Conservation (phyloP, 805 yeast species). For the Starmerella bombi region DNA sequence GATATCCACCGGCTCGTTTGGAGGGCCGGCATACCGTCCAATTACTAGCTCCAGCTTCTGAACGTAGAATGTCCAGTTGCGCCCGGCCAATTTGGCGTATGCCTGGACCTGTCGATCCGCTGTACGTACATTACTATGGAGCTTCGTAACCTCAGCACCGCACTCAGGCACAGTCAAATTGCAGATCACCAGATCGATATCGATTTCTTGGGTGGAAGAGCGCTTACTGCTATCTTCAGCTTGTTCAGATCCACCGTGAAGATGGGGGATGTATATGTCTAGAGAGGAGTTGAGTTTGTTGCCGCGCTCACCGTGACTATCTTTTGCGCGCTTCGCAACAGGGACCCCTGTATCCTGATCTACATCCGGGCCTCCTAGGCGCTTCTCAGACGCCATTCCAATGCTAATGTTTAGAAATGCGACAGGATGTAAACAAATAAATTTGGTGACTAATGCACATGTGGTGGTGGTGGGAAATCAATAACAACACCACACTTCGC, state of each 20-base stretch:
- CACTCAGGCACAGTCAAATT: constrained; percentile 52
- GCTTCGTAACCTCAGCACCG: constrained; percentile 63
- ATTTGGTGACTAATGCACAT: constrained; percentile 12
- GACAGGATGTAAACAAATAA: constrained; percentile 14
- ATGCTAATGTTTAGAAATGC: constrained; percentile 9
- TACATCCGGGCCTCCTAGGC: constrained; percentile 6
- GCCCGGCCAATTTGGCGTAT: constrained; percentile 88
- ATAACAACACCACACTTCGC: neutral
- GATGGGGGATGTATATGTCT: neutral
- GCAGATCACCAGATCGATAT: constrained; percentile 40
- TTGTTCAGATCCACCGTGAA: neutral
- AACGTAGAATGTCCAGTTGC: constrained; percentile 88
- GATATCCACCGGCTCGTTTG: constrained; percentile 40
- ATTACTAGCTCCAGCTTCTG: constrained; percentile 60
- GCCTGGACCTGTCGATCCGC: constrained; percentile 76
- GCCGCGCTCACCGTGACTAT: no score
- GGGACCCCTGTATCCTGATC: neutral
- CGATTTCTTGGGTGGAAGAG: constrained; percentile 2
- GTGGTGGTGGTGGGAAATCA: neutral
- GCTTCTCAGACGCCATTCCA: constrained; percentile 18
- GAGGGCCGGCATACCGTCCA: constrained; percentile 62
- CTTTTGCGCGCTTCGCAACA: constrained; percentile 1
- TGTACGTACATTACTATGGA: constrained; percentile 61
- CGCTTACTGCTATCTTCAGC: neutral
- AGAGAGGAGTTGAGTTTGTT: neutral